phyloP scores from a whole-genome alignment of 2,329 filamentous ascomycete species.

The Rugonectria rugulosa region DNA sequence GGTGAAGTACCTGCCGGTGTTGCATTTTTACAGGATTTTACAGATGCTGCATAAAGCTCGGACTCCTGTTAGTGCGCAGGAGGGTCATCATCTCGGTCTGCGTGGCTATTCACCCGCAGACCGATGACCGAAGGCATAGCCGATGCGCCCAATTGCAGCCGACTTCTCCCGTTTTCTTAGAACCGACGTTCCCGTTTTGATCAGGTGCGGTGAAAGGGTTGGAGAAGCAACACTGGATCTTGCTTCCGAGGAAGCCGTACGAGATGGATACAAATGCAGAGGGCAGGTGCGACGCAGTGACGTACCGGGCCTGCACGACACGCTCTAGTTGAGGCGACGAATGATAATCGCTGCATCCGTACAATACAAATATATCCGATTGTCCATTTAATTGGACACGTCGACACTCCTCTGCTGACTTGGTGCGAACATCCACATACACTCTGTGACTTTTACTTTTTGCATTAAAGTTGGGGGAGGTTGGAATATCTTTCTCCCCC shows the following conservation, averaged over 20 bases:
- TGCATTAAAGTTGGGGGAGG: no score
- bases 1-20: background rate
- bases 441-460: no score
- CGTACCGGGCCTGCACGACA: background rate
- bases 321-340: no score
- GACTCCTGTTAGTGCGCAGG: background rate
- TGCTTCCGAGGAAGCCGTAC: background rate
- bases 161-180: background rate
- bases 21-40: background rate
- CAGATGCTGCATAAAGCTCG: background rate
- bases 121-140: conserved; percentile 1
- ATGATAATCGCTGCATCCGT: no score
- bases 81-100: background rate
- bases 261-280: background rate
- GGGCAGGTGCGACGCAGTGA: background rate
- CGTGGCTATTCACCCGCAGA: background rate
- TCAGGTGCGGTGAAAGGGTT: background rate
- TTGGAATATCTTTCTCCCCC: no score
- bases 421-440: no score
- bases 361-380: no score
- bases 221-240: background rate
- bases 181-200: background rate
- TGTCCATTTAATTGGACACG: no score
- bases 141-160: background rate
- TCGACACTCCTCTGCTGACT: no score